phyloP scores from a whole-genome alignment of 106 monocot genomes.

The Triglochin maritima region DNA sequence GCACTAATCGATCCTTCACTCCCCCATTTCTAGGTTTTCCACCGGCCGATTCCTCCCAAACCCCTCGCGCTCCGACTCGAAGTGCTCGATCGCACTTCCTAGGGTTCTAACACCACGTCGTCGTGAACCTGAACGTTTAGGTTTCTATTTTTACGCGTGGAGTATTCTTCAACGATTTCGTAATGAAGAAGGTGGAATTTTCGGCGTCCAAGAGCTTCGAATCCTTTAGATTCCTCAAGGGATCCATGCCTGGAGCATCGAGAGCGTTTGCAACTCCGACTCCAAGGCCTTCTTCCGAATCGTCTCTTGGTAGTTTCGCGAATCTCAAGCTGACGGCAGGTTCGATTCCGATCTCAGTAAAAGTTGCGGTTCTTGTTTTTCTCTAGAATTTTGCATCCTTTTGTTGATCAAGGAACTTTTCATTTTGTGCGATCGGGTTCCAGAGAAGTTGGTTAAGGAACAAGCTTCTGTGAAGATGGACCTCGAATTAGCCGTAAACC shows the following conservation, averaged over 20 bases:
- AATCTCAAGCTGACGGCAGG: constrained; percentile 90
- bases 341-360: constrained; percentile 7
- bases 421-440: constrained; percentile 14
- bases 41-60: too few relatives aligned
- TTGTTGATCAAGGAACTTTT: too few relatives aligned
- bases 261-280: constrained; percentile 10
- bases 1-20: too few relatives aligned
- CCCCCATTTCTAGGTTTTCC: too few relatives aligned
- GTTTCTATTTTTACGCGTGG: too few relatives aligned
- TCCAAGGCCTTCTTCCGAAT: constrained; percentile 38
- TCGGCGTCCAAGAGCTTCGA: constrained; percentile 53
- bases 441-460: constrained; percentile 96
- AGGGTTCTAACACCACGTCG: too few relatives aligned
- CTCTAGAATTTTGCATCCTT: not conserved
- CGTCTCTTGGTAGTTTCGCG: constrained; percentile 63
- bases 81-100: too few relatives aligned
- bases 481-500: constrained; percentile 82
- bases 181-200: constrained; percentile 72
- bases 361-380: not conserved
- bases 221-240: constrained; percentile 38
- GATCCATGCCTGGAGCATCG: constrained; percentile 26
- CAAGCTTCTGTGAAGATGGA: constrained; percentile 93
- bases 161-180: not conserved
- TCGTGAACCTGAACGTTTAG: too few relatives aligned
- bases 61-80: too few relatives aligned